These are phyloP conservation scores for Chrysanthemum lavandulifolium DNA, from an alignment of 129 eudicot species.

Conservation along the genomic window DNA sequence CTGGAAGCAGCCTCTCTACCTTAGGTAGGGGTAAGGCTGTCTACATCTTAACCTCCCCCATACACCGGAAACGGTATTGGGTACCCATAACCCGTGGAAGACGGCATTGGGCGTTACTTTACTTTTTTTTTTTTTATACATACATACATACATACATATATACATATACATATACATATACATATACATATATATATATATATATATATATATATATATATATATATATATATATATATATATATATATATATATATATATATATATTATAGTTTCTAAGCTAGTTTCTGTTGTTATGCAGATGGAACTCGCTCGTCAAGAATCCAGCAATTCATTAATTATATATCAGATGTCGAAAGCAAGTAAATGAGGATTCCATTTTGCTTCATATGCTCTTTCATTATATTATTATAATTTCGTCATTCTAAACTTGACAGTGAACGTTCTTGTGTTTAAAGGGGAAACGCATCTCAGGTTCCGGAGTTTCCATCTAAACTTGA, in stretches of 20 bases:
- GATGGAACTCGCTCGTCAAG: slow-evolving; percentile 57
- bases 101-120: too few relatives aligned
- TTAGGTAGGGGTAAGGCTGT: too few relatives aligned
- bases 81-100: too few relatives aligned
- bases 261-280: slow-evolving; percentile 7
- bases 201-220: too few relatives aligned
- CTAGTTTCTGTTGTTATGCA: slow-evolving; percentile 38
- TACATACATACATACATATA: too few relatives aligned
- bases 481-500: slow-evolving; percentile 96
- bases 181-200: too few relatives aligned
- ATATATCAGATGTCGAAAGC: slow-evolving; percentile 83
- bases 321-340: slow-evolving; percentile 71
- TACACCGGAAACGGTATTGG: too few relatives aligned
- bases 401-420: slow-evolving; percentile 10
- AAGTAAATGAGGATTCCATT: slow-evolving; percentile 36
- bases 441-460: slow-evolving; percentile 39
- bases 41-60: too few relatives aligned
- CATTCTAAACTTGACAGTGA: slow-evolving; percentile 16
- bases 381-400: slow-evolving; percentile 1
- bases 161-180: too few relatives aligned
- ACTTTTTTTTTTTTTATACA: too few relatives aligned
- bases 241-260: neutral
- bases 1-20: too few relatives aligned
- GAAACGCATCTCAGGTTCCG: slow-evolving; percentile 62
- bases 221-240: neutral